These are phyloP conservation scores for Ceratocystis cubensis DNA, from an alignment of 2,329 filamentous ascomycete genomes.

Conservation along the genomic window DNA sequence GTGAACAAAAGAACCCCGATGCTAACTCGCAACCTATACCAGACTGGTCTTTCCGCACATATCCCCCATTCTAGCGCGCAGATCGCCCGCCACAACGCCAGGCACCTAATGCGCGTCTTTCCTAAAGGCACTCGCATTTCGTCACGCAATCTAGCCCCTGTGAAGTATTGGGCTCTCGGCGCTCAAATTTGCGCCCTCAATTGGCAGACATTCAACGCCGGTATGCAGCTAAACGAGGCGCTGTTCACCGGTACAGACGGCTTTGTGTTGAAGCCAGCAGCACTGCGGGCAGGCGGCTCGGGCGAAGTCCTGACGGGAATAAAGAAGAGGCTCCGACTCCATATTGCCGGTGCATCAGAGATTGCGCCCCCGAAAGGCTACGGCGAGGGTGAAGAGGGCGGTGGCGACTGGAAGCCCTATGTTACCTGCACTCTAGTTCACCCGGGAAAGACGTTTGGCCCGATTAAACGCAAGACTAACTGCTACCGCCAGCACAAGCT, in stretches of 20 bases:
- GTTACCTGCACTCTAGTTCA: slow-evolving; percentile 53
- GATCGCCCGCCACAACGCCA: slow-evolving; percentile 48
- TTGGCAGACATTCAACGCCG: slow-evolving; percentile 54
- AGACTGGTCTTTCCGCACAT: slow-evolving; percentile 9
- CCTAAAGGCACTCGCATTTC: slow-evolving; percentile 58
- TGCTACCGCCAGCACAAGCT: slow-evolving; percentile 48
- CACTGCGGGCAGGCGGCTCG: slow-evolving; percentile 43
- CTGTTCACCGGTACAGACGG: slow-evolving; percentile 53
- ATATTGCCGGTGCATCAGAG: slow-evolving; percentile 50
- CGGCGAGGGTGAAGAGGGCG: slow-evolving; percentile 15
- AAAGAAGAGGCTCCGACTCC: slow-evolving; percentile 41
- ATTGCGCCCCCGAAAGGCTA: slow-evolving; percentile 33
- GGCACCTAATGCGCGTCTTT: slow-evolving; percentile 57
- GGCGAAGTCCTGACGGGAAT: slow-evolving; percentile 37
- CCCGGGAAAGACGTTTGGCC: slow-evolving; percentile 37
- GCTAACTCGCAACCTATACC: background rate
- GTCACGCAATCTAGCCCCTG: slow-evolving; percentile 50
- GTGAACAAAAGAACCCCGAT: background rate
- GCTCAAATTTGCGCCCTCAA: slow-evolving; percentile 59
- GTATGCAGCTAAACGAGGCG: slow-evolving; percentile 56
- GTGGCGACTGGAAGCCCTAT: slow-evolving; percentile 39
- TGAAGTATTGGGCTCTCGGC: slow-evolving; percentile 53
- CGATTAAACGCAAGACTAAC: slow-evolving; percentile 49
- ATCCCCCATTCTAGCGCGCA: slow-evolving; percentile 32
- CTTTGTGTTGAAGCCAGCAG: slow-evolving; percentile 51